These are phyloP conservation scores for Cicer pinnatifidum DNA, from an alignment of 306 rosid species.

Conservation along the genomic window DNA sequence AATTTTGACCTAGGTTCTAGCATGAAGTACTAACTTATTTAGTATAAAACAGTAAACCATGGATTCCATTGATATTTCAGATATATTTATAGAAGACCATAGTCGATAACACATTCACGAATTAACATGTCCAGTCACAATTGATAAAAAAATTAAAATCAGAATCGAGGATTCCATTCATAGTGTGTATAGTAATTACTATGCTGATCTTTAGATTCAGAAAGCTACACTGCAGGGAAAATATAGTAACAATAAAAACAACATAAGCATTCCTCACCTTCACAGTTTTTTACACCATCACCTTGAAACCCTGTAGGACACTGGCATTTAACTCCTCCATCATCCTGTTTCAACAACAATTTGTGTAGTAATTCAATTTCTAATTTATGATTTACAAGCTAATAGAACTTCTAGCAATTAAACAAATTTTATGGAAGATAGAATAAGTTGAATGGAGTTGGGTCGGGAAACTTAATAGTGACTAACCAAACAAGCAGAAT, in stretches of 20 bases:
- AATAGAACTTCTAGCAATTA: constrained; percentile 11
- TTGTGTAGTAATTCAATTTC: constrained; percentile 32
- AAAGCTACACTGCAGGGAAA: background rate
- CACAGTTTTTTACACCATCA: constrained; percentile 80
- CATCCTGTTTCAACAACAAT: constrained; percentile 58
- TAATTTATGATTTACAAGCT: constrained; percentile 19
- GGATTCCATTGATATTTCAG: background rate
- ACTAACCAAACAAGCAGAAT: constrained; percentile 83
- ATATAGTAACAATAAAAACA: background rate
- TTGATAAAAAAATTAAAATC: constrained; percentile 16
- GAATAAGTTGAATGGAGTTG: constrained; percentile 5
- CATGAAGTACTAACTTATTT: background rate
- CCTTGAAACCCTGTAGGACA: constrained; percentile 89
- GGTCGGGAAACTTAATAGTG: constrained; percentile 22
- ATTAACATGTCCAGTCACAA: constrained; percentile 15
- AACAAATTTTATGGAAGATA: background rate
- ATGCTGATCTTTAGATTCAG: background rate
- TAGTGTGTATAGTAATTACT: constrained; percentile 17
- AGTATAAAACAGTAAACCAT: constrained; percentile 2
- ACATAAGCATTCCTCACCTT: constrained; percentile 56
- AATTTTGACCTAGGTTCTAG: constrained; percentile 17
- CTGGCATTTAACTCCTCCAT: constrained; percentile 69
- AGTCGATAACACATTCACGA: constrained; percentile 21
- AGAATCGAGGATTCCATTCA: constrained; percentile 23
- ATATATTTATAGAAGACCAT: constrained; percentile 9